These are phyloP conservation scores for Omphalotus guepiniiformis DNA, from an alignment of 768 basidiomycete species.

Conservation along the genomic window DNA sequence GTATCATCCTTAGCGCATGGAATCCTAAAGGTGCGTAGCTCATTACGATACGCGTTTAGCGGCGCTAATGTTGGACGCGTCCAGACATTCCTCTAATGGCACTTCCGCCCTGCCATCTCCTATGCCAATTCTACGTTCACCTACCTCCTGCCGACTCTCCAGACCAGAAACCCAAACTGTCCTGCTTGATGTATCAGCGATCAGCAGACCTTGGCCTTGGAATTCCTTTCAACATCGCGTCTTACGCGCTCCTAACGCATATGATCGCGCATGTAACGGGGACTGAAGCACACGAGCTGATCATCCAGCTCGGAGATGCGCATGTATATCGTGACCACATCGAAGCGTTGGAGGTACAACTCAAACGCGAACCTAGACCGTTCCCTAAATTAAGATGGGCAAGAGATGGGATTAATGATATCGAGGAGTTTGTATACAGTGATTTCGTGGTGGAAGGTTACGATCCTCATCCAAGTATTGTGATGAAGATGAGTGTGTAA, in stretches of 20 bases:
- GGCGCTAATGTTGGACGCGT: not conserved
- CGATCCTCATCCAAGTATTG: slow-evolving; percentile 73
- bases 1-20: slow-evolving; percentile 96
- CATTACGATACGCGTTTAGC: not conserved
- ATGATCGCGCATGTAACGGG: slow-evolving; percentile 94
- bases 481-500: slow-evolving; percentile 96
- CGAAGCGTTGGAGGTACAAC: slow-evolving; percentile 77
- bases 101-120: slow-evolving; percentile 96
- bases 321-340: slow-evolving; percentile 95
- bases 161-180: slow-evolving; percentile 62
- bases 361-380: slow-evolving; percentile 68
- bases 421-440: slow-evolving; percentile 77
- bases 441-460: slow-evolving; percentile 90
- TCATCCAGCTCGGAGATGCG: slow-evolving; percentile 96
- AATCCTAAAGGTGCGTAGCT: slow-evolving; percentile 81
- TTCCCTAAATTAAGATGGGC: slow-evolving; percentile 83
- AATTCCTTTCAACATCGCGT: slow-evolving; percentile 99
- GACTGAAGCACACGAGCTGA: slow-evolving; percentile 82
- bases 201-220: slow-evolving; percentile 97
- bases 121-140: slow-evolving; percentile 98
- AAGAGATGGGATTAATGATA: slow-evolving; percentile 55
- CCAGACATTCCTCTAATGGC: slow-evolving; percentile 93
- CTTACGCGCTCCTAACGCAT: slow-evolving; percentile 94
- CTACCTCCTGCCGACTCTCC: slow-evolving; percentile 57
- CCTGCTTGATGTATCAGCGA: slow-evolving; percentile 96